Percentiles rank a stretch among this genome's conserved stretches.
These are phyloP conservation scores for Candida insectorum DNA, from an alignment of 805 yeast species.

Conservation along the genomic window DNA sequence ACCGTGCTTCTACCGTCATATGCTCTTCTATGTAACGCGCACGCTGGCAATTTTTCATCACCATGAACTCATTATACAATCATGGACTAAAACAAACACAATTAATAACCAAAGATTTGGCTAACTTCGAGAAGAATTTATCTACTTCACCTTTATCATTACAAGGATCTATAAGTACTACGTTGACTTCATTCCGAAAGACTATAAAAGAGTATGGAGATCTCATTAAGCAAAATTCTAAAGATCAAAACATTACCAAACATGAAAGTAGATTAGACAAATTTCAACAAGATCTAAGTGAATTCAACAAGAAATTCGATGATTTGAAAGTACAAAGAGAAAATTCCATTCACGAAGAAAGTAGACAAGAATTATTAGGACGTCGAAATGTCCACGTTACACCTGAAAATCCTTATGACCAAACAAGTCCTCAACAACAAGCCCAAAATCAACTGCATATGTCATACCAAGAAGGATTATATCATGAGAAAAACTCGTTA, in stretches of 20 bases:
- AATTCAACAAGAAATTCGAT: slow-evolving; percentile 49
- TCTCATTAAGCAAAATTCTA: slow-evolving; percentile 56
- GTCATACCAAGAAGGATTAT: slow-evolving; percentile 58
- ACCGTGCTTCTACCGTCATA: too few species aligned
- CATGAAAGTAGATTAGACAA: slow-evolving; percentile 51
- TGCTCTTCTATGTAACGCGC: too few species aligned
- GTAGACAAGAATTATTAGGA: slow-evolving; percentile 54
- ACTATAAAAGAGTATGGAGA: slow-evolving; percentile 69
- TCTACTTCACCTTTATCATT: slow-evolving; percentile 70
- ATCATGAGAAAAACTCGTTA: slow-evolving; percentile 62
- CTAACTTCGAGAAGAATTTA: slow-evolving; percentile 61
- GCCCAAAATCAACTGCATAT: slow-evolving; percentile 24
- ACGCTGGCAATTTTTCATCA: too few species aligned
- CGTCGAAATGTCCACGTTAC: slow-evolving; percentile 34
- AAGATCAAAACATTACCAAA: slow-evolving; percentile 51
- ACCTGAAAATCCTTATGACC: slow-evolving; percentile 50
- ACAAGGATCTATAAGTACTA: slow-evolving; percentile 76
- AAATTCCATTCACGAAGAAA: slow-evolving; percentile 42
- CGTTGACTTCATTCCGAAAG: slow-evolving; percentile 69
- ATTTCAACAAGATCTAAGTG: slow-evolving; percentile 48
- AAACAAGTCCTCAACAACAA: slow-evolving; percentile 17
- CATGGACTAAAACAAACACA: slow-evolving; percentile 87
- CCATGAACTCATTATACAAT: slow-evolving; percentile 78
- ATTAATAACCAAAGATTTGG: slow-evolving; percentile 64
- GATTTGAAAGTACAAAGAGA: slow-evolving; percentile 56